phyloP scores from a whole-genome alignment of 2,329 filamentous ascomycete species.

The Neobulgaria alba region DNA sequence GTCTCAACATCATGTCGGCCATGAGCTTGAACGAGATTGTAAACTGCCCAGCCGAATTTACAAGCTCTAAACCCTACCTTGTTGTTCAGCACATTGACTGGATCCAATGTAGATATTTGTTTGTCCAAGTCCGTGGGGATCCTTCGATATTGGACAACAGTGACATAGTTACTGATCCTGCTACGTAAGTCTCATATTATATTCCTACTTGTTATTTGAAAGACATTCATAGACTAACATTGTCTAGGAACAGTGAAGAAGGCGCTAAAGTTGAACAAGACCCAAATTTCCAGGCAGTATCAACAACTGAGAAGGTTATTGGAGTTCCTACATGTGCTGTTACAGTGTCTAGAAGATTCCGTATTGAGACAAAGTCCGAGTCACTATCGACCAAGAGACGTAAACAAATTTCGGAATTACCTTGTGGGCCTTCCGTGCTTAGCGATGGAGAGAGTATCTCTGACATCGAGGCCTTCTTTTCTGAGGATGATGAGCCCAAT shows the following conservation, averaged over 20 bases:
- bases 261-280: slow-evolving; percentile 19
- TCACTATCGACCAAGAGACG: slow-evolving; percentile 11
- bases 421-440: neutral
- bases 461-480: slow-evolving; percentile 33
- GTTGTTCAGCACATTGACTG: slow-evolving; percentile 72
- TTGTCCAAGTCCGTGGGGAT: slow-evolving; percentile 40
- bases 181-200: too few relatives aligned
- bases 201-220: neutral
- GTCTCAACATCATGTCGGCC: slow-evolving; percentile 47
- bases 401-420: slow-evolving; percentile 5
- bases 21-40: slow-evolving; percentile 80
- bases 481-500: slow-evolving; percentile 25
- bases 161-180: too few relatives aligned
- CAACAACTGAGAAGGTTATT: slow-evolving; percentile 15
- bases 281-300: slow-evolving; percentile 15
- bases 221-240: too few relatives aligned
- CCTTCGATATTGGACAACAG: too few relatives aligned
- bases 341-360: slow-evolving; percentile 22
- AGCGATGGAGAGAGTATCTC: slow-evolving; percentile 25
- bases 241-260: slow-evolving; percentile 1
- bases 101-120: slow-evolving; percentile 84
- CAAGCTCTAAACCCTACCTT: slow-evolving; percentile 47
- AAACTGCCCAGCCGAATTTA: slow-evolving; percentile 59
- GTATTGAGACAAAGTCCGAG: slow-evolving; percentile 4
- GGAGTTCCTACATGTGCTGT: slow-evolving; percentile 25